phyloP scores from a whole-genome alignment of 257 asterid genomes.

The Solanum bukasovii region DNA sequence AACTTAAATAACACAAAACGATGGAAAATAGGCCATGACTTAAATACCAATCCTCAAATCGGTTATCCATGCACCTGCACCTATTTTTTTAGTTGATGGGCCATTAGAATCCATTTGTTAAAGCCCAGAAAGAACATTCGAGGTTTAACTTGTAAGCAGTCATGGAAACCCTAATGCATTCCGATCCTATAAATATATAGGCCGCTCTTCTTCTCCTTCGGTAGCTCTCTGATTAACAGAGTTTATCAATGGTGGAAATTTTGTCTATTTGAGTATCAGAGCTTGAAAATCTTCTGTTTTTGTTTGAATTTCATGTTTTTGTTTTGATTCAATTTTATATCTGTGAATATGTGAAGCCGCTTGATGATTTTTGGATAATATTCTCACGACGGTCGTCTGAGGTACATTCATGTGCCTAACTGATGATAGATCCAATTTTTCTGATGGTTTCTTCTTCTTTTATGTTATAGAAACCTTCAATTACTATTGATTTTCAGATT shows the following conservation, averaged over 20 bases:
- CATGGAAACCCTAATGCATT: neutral
- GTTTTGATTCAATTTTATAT: neutral
- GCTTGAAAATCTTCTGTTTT: neutral
- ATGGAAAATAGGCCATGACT: neutral
- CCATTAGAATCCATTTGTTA: neutral
- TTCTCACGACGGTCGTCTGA: slow-evolving; percentile 97
- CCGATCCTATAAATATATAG: neutral
- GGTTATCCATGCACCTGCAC: neutral
- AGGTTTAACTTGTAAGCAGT: neutral
- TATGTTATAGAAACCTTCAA: neutral
- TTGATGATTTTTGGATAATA: slow-evolving; percentile 50
- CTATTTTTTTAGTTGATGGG: neutral
- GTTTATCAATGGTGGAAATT: neutral
- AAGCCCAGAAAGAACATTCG: neutral
- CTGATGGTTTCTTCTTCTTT: slow-evolving; percentile 29
- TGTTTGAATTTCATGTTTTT: neutral
- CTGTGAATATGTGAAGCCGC: neutral
- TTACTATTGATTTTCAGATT: neutral
- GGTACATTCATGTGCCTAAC: slow-evolving; percentile 23
- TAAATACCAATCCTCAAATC: neutral
- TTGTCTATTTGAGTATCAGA: too few species aligned
- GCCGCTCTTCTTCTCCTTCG: neutral
- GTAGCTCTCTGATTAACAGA: neutral
- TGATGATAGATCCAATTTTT: slow-evolving; percentile 48
- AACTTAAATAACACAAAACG: neutral